Evolutionary conservation across 176 grass and related monocot species (phyloP).

Genomic region (Triticum timopheevii): DNA sequence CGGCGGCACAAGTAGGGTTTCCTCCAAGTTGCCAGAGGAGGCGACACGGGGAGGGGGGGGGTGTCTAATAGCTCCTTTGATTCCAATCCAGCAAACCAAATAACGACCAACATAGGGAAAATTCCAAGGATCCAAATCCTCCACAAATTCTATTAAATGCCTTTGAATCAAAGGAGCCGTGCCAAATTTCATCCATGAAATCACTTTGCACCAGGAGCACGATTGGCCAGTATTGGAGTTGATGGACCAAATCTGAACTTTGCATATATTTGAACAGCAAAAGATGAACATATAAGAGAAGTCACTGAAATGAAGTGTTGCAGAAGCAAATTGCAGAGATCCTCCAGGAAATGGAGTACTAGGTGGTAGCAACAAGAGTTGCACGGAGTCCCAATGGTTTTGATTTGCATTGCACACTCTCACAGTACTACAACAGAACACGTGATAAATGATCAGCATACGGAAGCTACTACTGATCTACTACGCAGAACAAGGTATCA

Average conservation of each 20-base stretch:
- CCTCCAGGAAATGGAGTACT: background rate
- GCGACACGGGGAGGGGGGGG: too few relatives aligned
- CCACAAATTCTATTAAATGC: background rate
- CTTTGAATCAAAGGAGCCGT: background rate
- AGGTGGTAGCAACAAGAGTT: background rate
- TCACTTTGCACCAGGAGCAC: background rate
- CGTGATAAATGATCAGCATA: conserved; percentile 21
- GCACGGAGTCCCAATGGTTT: background rate
- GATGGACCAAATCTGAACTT: background rate
- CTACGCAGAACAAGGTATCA: conserved; percentile 8
- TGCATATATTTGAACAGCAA: background rate
- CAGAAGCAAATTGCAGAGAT: background rate
- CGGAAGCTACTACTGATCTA: conserved; percentile 27
- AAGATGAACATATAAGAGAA: background rate
- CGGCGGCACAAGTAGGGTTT: too few relatives aligned
- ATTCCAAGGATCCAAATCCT: too few relatives aligned
- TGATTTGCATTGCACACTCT: background rate
- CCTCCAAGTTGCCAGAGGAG: too few relatives aligned
- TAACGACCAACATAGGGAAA: too few relatives aligned
- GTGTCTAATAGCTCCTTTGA: background rate
- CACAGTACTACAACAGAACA: conserved; percentile 26
- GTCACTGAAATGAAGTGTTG: background rate
- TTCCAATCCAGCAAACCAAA: too few relatives aligned
- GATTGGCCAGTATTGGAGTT: background rate
- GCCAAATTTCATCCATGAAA: background rate